Evolutionary conservation across 345 rosid species (phyloP).

Genomic region (Populus davidiana): DNA sequence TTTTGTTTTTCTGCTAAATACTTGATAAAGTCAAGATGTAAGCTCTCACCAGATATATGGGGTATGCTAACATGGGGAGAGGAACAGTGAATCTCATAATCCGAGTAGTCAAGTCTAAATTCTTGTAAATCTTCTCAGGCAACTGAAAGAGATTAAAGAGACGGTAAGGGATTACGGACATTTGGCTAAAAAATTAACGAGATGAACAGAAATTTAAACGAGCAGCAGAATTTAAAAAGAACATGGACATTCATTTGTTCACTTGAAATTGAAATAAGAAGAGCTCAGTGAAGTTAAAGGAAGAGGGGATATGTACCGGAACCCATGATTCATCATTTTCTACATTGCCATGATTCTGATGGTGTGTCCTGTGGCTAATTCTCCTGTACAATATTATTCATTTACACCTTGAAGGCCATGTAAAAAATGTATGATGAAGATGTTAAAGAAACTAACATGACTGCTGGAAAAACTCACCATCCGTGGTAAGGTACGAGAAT

Average conservation of each 20-base stretch:
- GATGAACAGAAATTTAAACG: background rate
- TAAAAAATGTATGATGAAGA: background rate
- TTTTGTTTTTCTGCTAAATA: background rate
- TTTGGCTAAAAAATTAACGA: background rate
- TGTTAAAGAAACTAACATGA: background rate
- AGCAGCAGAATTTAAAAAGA: background rate
- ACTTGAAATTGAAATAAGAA: too few relatives aligned
- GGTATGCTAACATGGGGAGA: constrained; percentile 64
- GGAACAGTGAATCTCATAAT: constrained; percentile 61
- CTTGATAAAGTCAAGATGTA: background rate
- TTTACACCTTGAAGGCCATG: background rate
- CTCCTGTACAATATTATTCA: constrained; percentile 16
- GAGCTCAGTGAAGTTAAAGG: background rate
- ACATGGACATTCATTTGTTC: too few relatives aligned
- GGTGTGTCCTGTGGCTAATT: constrained; percentile 34
- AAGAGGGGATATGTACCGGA: constrained; percentile 12
- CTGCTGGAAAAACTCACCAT: constrained; percentile 13
- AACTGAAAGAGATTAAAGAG: constrained; percentile 33
- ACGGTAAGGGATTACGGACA: background rate
- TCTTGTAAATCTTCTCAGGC: constrained; percentile 55
- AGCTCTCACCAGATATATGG: constrained; percentile 56
- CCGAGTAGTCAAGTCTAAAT: constrained; percentile 32
- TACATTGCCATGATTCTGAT: constrained; percentile 34
- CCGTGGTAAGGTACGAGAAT: constrained; percentile 37
- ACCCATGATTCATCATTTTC: constrained; percentile 35